Evolutionary conservation across 768 basidiomycete genomes (phyloP).

Genomic region (Mrakia gelida): DNA sequence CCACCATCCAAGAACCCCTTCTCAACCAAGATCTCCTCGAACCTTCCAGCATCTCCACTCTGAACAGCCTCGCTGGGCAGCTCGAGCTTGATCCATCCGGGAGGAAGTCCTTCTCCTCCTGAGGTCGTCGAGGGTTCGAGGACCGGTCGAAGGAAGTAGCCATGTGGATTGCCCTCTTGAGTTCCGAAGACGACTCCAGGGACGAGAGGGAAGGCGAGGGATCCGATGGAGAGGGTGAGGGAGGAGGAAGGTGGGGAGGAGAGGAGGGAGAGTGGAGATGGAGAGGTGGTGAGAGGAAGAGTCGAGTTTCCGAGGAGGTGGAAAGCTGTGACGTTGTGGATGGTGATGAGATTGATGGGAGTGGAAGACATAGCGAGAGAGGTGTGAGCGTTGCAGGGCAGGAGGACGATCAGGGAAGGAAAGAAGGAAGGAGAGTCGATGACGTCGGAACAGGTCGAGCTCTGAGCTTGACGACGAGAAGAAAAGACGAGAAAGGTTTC

Average conservation of each 20-base stretch:
- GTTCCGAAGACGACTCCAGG: neutral
- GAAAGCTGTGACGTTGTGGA: slow-evolving; percentile 1
- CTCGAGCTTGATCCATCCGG: slow-evolving; percentile 14
- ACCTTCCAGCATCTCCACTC: neutral
- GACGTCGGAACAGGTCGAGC: neutral
- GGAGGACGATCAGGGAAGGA: neutral
- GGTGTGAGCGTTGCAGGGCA: neutral
- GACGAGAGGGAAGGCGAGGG: slow-evolving; percentile 1
- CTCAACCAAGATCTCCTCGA: slow-evolving; percentile 9
- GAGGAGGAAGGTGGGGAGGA: neutral
- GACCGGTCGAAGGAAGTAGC: neutral
- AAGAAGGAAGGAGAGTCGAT: neutral
- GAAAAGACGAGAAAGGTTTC: neutral
- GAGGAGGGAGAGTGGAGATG: neutral
- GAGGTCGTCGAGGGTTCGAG: neutral
- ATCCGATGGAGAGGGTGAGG: neutral
- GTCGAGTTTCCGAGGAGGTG: slow-evolving; percentile 13
- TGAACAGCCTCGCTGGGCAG: neutral
- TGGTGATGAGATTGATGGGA: slow-evolving; percentile 1
- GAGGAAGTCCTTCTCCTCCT: neutral
- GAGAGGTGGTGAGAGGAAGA: slow-evolving; percentile 3
- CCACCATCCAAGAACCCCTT: neutral
- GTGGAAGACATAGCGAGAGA: neutral
- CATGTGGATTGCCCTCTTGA: neutral
- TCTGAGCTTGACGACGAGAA: neutral